These are phyloP conservation scores for Zanthoxylum bungeanum DNA, from an alignment of 345 rosid species.

Conservation along the genomic window DNA sequence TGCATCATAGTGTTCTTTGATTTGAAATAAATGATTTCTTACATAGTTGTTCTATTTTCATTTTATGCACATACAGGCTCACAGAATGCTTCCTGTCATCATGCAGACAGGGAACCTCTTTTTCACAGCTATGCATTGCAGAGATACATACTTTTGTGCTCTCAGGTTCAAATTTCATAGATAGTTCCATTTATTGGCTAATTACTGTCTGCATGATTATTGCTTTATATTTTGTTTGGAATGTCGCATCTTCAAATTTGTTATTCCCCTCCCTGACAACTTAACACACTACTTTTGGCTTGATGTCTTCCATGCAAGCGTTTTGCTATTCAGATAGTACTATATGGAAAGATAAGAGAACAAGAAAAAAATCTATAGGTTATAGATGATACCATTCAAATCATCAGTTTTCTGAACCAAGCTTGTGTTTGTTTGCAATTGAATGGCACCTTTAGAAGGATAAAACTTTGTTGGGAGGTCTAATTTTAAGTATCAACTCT, in stretches of 20 bases:
- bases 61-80: constrained; percentile 21
- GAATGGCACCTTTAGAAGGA: not conserved
- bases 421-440: not conserved
- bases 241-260: not conserved
- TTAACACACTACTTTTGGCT: not conserved
- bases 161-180: constrained; percentile 49
- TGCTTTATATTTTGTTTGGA: not conserved
- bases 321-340: not conserved
- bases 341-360: not conserved
- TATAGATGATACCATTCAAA: not conserved
- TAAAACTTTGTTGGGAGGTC: not conserved
- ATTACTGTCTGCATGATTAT: not conserved
- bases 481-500: not conserved
- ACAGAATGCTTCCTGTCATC: constrained; percentile 24
- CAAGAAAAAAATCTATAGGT: not conserved
- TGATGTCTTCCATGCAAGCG: not conserved
- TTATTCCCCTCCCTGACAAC: not conserved
- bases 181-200: constrained; percentile 3
- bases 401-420: not conserved
- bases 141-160: constrained; percentile 75
- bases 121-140: constrained; percentile 80
- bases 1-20: not conserved
- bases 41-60: not conserved
- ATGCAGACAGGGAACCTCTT: constrained; percentile 41
- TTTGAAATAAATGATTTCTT: not conserved